Evolutionary conservation across 768 basidiomycete species (phyloP).

Genomic region (Naganishia onofrii): DNA sequence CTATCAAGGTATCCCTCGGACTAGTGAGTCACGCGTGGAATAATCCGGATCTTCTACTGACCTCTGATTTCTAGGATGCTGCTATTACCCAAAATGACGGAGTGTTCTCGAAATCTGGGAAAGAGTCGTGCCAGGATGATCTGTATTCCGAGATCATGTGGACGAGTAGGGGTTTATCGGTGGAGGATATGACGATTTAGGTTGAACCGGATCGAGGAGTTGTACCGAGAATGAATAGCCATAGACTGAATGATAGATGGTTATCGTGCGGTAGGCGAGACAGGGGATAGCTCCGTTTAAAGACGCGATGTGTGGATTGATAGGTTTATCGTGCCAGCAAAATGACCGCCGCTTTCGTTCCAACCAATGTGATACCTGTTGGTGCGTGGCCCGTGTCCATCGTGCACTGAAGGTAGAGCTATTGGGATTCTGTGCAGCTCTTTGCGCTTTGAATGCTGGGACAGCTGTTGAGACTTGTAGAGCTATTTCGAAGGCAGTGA

Average conservation of each 20-base stretch:
- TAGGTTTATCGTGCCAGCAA: too few relatives aligned
- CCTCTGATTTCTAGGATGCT: constrained; percentile 9
- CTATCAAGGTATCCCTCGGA: constrained; percentile 31
- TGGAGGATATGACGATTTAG: constrained; percentile 19
- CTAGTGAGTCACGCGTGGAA: constrained; percentile 17
- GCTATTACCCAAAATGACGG: constrained; percentile 22
- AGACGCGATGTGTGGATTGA: not conserved
- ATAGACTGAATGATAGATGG: too few relatives aligned
- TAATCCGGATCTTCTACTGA: not conserved
- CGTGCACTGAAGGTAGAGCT: too few relatives aligned
- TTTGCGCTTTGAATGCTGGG: too few relatives aligned
- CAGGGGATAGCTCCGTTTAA: too few relatives aligned
- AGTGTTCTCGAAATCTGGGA: not conserved
- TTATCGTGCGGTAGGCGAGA: too few relatives aligned
- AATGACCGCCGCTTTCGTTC: too few relatives aligned
- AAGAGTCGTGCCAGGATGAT: constrained; percentile 15
- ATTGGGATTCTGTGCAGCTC: too few relatives aligned
- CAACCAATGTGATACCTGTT: too few relatives aligned
- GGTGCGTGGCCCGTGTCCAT: too few relatives aligned
- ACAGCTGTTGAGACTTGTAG: not conserved
- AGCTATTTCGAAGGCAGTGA: not conserved
- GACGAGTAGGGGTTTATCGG: constrained; percentile 19
- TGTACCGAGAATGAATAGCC: too few relatives aligned
- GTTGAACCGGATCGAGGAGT: too few relatives aligned
- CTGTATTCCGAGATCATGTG: constrained; percentile 28